Evolutionary conservation across 352 stramenopile species (phyloP), one percentile per base, ranked within the genome.

Genomic region (Phytophthora syringae): DNA sequence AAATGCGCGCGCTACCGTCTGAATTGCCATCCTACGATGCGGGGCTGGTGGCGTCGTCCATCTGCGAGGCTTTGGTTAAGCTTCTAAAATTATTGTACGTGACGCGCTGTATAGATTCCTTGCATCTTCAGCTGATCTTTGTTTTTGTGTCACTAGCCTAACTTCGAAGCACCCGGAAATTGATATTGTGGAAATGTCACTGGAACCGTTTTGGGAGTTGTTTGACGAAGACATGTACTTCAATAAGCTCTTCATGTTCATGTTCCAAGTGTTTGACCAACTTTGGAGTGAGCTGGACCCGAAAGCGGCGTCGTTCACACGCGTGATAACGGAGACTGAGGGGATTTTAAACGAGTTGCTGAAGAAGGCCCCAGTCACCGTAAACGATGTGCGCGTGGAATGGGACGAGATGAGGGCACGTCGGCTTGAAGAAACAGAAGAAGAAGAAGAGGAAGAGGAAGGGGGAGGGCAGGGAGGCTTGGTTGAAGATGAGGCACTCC

Each of bases 141-240:
- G 25, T 42, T 45, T 40, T 52, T 61, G 22, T 54, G 13, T 32
- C 18, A 48, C 15, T 30, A 92, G 84, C n/a, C 73, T 81, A 20
- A 76, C 63, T n/a, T 74, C 82, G 10, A 79, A 90, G 43, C 55
- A 86, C 36, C 71, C 81, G 1, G 79, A 76, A 15, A 86, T 95
- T 42, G 88, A 95, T 57, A 88, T 94, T 25, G 76, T 92, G 10
- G 68, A 83, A 30, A 76, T 95, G 43, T 93, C 87, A 1, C 60
- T 88, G 37, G 84, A 95, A 51, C 87, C 87, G 18, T 93, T 92
- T 50, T 95, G 87, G 87, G 75, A 94, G 40, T 60, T 95, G 9
- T 90, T 95, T 65, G 82, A 91, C 22, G 87, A 95, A 56, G 81
- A 92, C 11, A 70, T 70, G 30, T 92, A 89, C 58, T 94, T 95